phyloP scores from a whole-genome alignment of 352 stramenopile genomes.

The Phytophthora sp. region DNA sequence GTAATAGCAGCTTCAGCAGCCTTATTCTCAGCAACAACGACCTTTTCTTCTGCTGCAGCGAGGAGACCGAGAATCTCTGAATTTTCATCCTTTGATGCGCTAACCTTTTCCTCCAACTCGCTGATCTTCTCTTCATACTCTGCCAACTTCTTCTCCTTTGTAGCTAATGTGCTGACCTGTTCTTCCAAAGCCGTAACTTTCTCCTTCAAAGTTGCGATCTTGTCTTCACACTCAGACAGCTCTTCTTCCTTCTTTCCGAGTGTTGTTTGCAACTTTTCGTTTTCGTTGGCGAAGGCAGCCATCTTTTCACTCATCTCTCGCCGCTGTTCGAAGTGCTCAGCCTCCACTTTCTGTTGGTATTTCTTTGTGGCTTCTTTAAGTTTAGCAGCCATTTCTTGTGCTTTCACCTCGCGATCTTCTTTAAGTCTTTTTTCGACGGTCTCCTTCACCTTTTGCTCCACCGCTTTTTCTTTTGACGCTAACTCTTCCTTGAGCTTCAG shows the following conservation, averaged over 20 bases:
- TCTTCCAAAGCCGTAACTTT: slow-evolving; percentile 11
- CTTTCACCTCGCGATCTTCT: slow-evolving; percentile 6
- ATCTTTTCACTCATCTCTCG: slow-evolving; percentile 45
- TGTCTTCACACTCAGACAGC: slow-evolving; percentile 27
- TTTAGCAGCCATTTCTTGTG: slow-evolving; percentile 24
- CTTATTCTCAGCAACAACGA: slow-evolving; percentile 32
- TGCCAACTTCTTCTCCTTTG: slow-evolving; percentile 5
- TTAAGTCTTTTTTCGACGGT: slow-evolving; percentile 25
- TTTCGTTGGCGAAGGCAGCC: slow-evolving; percentile 33
- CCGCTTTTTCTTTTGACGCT: slow-evolving; percentile 19
- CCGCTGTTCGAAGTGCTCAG: slow-evolving; percentile 37
- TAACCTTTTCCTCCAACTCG: slow-evolving; percentile 15
- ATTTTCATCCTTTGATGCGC: slow-evolving; percentile 34
- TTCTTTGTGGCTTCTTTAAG: slow-evolving; percentile 37
- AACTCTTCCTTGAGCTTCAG: slow-evolving; percentile 21
- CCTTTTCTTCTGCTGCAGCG: slow-evolving; percentile 32
- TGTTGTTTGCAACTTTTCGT: slow-evolving; percentile 24
- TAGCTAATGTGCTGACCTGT: slow-evolving; percentile 2
- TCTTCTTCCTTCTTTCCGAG: slow-evolving; percentile 26
- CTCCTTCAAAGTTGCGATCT: slow-evolving; percentile 22
- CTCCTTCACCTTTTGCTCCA: slow-evolving; percentile 21
- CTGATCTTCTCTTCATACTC: slow-evolving; percentile 9
- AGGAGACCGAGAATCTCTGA: slow-evolving; percentile 34
- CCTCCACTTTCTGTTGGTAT: slow-evolving; percentile 42
- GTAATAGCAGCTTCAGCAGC: slow-evolving; percentile 26